These are phyloP conservation scores for Anaeromyces robustus DNA, from an alignment of 192 early-diverging fungal species.

Conservation along the genomic window DNA sequence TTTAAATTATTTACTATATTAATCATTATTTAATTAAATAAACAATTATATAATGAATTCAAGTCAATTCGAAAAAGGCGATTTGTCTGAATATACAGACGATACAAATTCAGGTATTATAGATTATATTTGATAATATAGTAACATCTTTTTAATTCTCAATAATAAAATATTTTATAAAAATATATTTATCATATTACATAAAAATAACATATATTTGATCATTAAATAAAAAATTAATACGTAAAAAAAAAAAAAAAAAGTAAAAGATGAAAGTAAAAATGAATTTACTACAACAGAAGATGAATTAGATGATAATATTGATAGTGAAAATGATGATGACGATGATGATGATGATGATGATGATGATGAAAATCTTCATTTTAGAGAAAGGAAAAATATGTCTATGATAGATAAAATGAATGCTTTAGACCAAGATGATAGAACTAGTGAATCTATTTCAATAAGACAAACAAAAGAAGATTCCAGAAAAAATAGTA, in stretches of 20 bases:
- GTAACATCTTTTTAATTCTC: too few species aligned
- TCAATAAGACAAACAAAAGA: not conserved
- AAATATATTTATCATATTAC: too few species aligned
- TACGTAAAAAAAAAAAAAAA: too few species aligned
- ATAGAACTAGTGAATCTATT: not conserved
- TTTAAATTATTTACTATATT: too few species aligned
- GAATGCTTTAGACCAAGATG: not conserved
- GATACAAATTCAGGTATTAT: not conserved
- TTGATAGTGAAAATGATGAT: not conserved
- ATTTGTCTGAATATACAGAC: not conserved
- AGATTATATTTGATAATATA: too few species aligned
- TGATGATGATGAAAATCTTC: slow-evolving; percentile 10
- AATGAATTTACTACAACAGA: not conserved
- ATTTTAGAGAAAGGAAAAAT: not conserved
- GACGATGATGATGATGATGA: slow-evolving; percentile 16
- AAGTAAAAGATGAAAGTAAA: not conserved
- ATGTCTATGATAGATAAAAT: not conserved
- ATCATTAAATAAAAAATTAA: too few species aligned
- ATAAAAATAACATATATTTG: too few species aligned
- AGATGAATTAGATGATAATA: not conserved
- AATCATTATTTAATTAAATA: not conserved
- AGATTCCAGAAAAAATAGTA: not conserved
- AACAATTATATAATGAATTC: not conserved
- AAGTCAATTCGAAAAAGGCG: not conserved
- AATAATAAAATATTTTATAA: too few species aligned